phyloP scores from a whole-genome alignment of 306 rosid species.

The Cucurbita maxima region DNA sequence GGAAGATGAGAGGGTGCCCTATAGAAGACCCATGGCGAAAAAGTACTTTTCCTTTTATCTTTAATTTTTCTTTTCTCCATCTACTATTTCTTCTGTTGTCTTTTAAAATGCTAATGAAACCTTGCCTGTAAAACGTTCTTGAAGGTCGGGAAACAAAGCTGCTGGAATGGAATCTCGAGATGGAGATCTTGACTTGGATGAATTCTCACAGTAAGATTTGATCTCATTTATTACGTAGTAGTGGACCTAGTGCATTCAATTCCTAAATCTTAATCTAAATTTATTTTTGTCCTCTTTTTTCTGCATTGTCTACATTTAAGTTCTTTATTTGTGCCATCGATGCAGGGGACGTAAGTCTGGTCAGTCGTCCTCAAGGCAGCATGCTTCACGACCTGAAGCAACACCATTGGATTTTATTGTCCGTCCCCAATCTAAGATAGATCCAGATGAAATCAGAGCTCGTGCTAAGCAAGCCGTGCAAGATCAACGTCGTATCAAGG shows the following conservation, averaged over 20 bases:
- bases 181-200: constrained; percentile 84
- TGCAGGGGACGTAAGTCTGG: constrained; percentile 76
- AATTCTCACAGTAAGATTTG: constrained; percentile 61
- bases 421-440: constrained; percentile 89
- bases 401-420: constrained; percentile 87
- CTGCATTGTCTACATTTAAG: neutral
- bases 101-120: neutral
- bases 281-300: neutral
- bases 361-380: constrained; percentile 69
- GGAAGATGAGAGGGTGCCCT: constrained; percentile 76
- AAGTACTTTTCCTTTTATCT: constrained; percentile 26
- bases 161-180: constrained; percentile 84
- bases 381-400: constrained; percentile 85
- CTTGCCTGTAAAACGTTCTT: constrained; percentile 11
- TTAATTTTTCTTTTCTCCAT: neutral
- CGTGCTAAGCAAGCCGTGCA: constrained; percentile 65
- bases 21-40: constrained; percentile 57
- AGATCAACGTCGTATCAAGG: constrained; percentile 91
- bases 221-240: neutral
- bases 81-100: neutral
- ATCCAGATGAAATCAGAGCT: constrained; percentile 86
- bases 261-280: neutral
- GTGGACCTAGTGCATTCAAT: neutral
- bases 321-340: constrained; percentile 6
- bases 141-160: constrained; percentile 58